phyloP scores from a whole-genome alignment of 805 yeast genomes.

The Teunomyces cretensis region DNA sequence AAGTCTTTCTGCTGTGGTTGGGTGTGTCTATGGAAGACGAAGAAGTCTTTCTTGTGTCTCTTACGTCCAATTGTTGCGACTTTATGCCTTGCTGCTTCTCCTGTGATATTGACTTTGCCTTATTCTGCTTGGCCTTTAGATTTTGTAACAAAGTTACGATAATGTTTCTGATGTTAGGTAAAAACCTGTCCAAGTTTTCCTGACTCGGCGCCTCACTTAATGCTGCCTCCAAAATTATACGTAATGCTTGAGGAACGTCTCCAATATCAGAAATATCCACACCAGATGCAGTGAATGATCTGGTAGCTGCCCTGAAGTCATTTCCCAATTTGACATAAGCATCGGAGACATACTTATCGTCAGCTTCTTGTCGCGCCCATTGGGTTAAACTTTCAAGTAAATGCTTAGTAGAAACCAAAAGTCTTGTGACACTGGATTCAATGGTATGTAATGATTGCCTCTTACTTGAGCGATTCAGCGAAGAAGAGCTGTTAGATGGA shows the following conservation, averaged over 20 bases:
- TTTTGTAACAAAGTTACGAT: conserved; percentile 78
- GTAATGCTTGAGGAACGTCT: conserved; percentile 81
- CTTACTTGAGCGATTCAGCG: conserved; percentile 10
- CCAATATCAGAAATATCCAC: conserved; percentile 81
- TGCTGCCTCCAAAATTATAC: conserved; percentile 82
- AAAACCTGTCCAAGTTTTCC: conserved; percentile 71
- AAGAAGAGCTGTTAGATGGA: conserved; percentile 4
- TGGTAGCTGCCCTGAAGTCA: conserved; percentile 83
- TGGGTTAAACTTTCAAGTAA: conserved; percentile 80
- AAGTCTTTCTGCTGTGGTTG: conserved; percentile 4
- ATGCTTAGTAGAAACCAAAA: conserved; percentile 85
- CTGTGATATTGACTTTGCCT: conserved; percentile 41
- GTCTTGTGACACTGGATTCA: conserved; percentile 74
- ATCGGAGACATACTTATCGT: conserved; percentile 83
- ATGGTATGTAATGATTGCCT: conserved; percentile 46
- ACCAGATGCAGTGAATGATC: conserved; percentile 76
- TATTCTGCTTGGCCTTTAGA: conserved; percentile 74
- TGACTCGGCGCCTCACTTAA: conserved; percentile 83
- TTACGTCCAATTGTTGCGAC: background rate
- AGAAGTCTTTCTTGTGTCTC: background rate
- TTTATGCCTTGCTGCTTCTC: conserved; percentile 16
- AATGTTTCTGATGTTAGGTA: conserved; percentile 83
- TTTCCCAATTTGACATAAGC: conserved; percentile 91
- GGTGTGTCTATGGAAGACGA: conserved; percentile 2
- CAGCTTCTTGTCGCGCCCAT: conserved; percentile 83